A percentile compares a stretch with the other conserved stretches of the same genome.
Evolutionary conservation across 2,329 filamentous ascomycete genomes (phyloP).

Genomic region (Corinectria fuckeliana): DNA sequence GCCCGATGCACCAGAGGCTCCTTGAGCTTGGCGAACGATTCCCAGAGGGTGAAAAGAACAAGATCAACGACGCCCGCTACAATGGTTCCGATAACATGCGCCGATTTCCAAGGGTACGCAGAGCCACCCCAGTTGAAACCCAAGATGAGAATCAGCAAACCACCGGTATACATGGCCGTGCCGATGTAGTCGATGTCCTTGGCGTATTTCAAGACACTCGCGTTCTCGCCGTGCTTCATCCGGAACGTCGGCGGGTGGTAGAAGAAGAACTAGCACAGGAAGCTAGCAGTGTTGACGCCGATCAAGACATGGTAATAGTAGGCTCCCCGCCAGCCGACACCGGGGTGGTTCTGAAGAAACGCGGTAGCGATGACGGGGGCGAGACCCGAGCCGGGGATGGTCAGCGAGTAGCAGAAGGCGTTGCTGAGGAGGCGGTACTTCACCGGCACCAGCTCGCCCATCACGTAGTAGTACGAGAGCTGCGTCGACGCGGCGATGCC

Average conservation of each 20-base stretch:
- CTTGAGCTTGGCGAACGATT: conserved; percentile 35
- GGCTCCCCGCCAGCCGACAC: conserved; percentile 38
- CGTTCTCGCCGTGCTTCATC: conserved; percentile 38
- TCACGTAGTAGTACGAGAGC: conserved; percentile 45
- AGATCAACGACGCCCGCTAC: conserved; percentile 36
- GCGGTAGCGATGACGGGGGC: conserved; percentile 37
- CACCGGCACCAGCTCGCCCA: conserved; percentile 48
- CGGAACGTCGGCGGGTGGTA: conserved; percentile 44
- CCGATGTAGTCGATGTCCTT: conserved; percentile 44
- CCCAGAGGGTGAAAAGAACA: conserved; percentile 38
- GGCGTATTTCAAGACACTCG: conserved; percentile 33
- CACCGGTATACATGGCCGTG: conserved; percentile 38
- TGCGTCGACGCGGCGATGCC: conserved; percentile 47
- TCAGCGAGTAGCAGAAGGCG: conserved; percentile 42
- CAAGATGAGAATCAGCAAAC: conserved; percentile 41
- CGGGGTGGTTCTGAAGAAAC: conserved; percentile 36
- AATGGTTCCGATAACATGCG: conserved; percentile 39
- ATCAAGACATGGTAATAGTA: conserved; percentile 43
- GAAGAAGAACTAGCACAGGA: conserved; percentile 41
- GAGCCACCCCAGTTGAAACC: conserved; percentile 42
- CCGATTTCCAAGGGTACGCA: conserved; percentile 43
- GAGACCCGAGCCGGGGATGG: conserved; percentile 40
- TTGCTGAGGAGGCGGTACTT: conserved; percentile 43
- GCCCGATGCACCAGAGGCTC: conserved; percentile 48
- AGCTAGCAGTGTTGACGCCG: conserved; percentile 36